These are phyloP conservation scores for Aspergillus caelatus DNA, from an alignment of 2,329 filamentous ascomycete genomes.

Conservation along the genomic window DNA sequence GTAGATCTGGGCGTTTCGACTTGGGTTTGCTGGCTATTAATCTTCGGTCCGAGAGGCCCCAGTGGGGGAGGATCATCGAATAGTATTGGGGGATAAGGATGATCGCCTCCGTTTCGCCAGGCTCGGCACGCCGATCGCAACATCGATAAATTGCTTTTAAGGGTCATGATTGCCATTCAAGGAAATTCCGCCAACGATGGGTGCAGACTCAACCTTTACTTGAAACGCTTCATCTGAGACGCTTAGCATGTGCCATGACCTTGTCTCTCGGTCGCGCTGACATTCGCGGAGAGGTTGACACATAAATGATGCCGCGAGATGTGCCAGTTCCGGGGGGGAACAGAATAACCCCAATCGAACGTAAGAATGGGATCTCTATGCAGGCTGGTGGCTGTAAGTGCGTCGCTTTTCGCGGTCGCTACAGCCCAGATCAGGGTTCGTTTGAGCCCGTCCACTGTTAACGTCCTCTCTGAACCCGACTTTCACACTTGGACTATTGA, in stretches of 20 bases:
- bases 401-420: neutral
- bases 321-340: neutral
- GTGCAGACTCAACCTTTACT: neutral
- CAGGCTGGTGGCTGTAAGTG: neutral
- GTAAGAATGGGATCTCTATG: neutral
- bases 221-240: neutral
- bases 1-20: neutral
- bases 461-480: conserved; percentile 7
- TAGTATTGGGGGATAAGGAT: neutral
- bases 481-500: conserved; percentile 10
- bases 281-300: no score
- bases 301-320: neutral
- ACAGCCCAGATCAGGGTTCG: conserved; percentile 11
- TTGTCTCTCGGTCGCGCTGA: neutral
- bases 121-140: conserved; percentile 1
- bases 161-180: neutral
- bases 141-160: neutral
- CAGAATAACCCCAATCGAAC: neutral
- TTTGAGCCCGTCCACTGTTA: conserved; percentile 7
- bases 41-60: neutral
- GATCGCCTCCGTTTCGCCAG: neutral
- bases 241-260: no score
- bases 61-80: neutral
- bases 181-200: neutral
- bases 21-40: neutral